phyloP scores from a whole-genome alignment of 2,329 filamentous ascomycete genomes.

The Rhynchosporium graminicola region DNA sequence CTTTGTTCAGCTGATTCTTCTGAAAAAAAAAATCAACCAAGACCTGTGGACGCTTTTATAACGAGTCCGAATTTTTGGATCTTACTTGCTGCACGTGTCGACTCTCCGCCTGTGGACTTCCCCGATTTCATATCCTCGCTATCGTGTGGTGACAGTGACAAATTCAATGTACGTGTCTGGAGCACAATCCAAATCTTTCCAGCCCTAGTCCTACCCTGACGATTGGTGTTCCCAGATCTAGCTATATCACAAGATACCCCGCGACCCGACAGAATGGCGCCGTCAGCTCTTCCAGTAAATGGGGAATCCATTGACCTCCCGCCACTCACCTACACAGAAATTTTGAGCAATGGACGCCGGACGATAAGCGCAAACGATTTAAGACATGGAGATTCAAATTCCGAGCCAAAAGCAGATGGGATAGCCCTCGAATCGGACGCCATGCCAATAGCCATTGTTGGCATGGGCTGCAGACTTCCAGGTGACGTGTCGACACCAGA shows the following conservation, averaged over 20 bases:
- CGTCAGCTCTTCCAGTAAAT: conserved; percentile 21
- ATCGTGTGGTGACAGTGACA: not conserved
- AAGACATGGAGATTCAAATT: conserved; percentile 10
- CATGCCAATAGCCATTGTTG: conserved; percentile 42
- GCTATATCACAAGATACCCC: not conserved
- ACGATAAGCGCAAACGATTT: not conserved
- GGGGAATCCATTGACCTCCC: conserved; percentile 10
- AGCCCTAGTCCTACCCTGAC: not conserved
- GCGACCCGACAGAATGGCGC: conserved; percentile 18
- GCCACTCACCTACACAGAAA: not conserved
- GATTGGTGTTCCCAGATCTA: not conserved
- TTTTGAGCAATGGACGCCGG: not conserved
- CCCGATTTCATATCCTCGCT: not conserved
- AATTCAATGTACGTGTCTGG: not conserved
- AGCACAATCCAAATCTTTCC: not conserved
- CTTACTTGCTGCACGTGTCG: no score
- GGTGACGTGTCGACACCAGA: conserved; percentile 42
- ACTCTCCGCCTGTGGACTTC: not conserved
- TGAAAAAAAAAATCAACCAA: not conserved
- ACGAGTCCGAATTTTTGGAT: not conserved
- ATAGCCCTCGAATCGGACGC: not conserved
- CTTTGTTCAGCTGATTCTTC: not conserved
- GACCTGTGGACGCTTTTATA: no score
- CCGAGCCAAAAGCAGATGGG: not conserved
- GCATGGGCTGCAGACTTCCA: conserved; percentile 44